phyloP scores from a whole-genome alignment of 495 filamentous ascomycete genomes.

The Penicillium lagena region DNA sequence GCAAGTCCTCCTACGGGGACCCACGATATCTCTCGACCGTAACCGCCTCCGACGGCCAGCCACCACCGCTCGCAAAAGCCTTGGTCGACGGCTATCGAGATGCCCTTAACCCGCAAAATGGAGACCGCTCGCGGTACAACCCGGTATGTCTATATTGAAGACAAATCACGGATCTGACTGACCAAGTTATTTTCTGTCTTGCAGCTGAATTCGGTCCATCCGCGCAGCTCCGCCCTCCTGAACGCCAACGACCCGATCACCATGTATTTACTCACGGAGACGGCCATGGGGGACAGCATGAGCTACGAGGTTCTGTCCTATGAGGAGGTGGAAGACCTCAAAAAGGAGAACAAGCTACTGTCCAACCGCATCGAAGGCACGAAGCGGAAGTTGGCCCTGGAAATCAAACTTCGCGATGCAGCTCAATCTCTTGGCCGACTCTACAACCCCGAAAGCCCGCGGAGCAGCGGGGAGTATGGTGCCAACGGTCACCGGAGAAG shows the following conservation, averaged over 20 bases:
- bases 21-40: conserved; percentile 34
- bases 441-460: conserved; percentile 50
- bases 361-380: conserved; percentile 70
- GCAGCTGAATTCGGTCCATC: conserved; percentile 28
- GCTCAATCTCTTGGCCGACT: conserved; percentile 77
- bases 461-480: conserved; percentile 27
- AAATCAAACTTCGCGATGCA: conserved; percentile 90
- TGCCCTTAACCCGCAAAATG: conserved; percentile 24
- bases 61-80: conserved; percentile 30
- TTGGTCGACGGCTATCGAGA: conserved; percentile 43
- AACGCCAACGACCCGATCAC: conserved; percentile 51
- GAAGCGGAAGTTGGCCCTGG: conserved; percentile 76
- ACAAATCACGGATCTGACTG: conserved; percentile 2
- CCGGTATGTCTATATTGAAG: conserved; percentile 24
- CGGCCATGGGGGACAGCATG: conserved; percentile 80
- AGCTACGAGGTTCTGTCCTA: conserved; percentile 79
- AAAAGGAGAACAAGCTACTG: conserved; percentile 70
- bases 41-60: conserved; percentile 31
- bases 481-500: conserved; percentile 25
- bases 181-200: conserved; percentile 4
- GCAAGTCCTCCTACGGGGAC: conserved; percentile 43
- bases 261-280: conserved; percentile 89
- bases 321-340: conserved; percentile 84
- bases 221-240: conserved; percentile 35
- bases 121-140: conserved; percentile 31